Conservation (phyloP, 805 yeast species). For the Pichia sporocuriosa region DNA sequence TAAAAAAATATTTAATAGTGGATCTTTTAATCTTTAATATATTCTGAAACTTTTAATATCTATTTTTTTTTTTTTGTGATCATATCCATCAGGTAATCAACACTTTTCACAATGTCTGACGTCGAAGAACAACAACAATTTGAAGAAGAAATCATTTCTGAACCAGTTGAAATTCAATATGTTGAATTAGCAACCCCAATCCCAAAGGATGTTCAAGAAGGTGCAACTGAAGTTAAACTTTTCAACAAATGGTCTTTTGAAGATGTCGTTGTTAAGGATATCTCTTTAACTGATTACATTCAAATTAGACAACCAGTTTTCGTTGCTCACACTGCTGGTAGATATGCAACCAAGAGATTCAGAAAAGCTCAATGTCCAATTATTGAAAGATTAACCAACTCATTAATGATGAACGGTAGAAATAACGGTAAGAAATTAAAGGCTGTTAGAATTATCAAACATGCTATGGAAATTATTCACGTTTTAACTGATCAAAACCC, state of each 20-base stretch:
- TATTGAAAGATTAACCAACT: conserved; percentile 98
- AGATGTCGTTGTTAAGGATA: conserved; percentile 95
- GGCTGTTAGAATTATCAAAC: conserved; percentile 99
- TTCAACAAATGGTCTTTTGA: conserved; percentile 99
- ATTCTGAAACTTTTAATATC: too few relatives aligned
- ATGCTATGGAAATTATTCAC: conserved; percentile 96
- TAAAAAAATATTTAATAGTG: too few relatives aligned
- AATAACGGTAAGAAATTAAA: conserved; percentile 99
- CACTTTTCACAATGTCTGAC: conserved; percentile 62
- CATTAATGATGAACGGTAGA: conserved; percentile 99
- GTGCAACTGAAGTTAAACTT: conserved; percentile 92
- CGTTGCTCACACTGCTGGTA: conserved; percentile 99
- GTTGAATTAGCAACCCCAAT: conserved; percentile 90
- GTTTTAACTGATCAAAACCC: conserved; percentile 99
- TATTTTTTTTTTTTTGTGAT: too few relatives aligned
- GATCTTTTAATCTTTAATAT: too few relatives aligned
- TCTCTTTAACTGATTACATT: conserved; percentile 96
- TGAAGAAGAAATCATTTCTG: conserved; percentile 70
- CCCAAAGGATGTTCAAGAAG: conserved; percentile 94
- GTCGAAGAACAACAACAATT: conserved; percentile 41
- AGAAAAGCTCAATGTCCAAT: conserved; percentile 99
- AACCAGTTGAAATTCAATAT: conserved; percentile 70
- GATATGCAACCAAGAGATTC: conserved; percentile 99
- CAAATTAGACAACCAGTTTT: conserved; percentile 97
- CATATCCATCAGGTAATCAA: not conserved